Percentiles rank a stretch among this genome's conserved stretches.
phyloP scores from a whole-genome alignment of 2,329 filamentous ascomycete species.

The Neonectria magnoliae region DNA sequence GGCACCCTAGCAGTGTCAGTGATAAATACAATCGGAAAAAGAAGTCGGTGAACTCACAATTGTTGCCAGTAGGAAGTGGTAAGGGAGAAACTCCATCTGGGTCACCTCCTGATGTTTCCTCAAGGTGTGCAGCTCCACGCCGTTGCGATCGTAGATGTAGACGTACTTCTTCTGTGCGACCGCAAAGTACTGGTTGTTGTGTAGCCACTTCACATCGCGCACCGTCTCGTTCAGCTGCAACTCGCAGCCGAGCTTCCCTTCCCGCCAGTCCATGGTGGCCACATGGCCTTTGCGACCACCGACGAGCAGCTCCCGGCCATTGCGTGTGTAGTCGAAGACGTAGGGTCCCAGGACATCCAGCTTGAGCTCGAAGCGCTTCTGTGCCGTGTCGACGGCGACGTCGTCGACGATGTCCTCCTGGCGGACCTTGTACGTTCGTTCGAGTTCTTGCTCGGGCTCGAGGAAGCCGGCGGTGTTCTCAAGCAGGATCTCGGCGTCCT shows the following conservation, averaged over 20 bases:
- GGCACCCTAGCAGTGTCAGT: conserved; percentile 65
- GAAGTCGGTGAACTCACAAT: conserved; percentile 65
- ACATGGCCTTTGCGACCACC: conserved; percentile 94
- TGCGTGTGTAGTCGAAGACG: conserved; percentile 86
- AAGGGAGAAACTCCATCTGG: conserved; percentile 94
- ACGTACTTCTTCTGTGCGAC: conserved; percentile 96
- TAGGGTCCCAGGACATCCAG: conserved; percentile 88
- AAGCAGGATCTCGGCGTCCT: conserved; percentile 93
- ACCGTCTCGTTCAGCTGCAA: conserved; percentile 91
- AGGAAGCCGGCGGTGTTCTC: conserved; percentile 89
- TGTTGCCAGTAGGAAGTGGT: conserved; percentile 92
- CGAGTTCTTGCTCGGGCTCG: conserved; percentile 87
- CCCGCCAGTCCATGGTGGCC: conserved; percentile 95
- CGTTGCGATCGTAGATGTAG: conserved; percentile 93
- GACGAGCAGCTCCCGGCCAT: conserved; percentile 85
- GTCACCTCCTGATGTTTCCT: conserved; percentile 91
- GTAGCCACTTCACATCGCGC: conserved; percentile 88
- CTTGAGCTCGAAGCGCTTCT: conserved; percentile 92
- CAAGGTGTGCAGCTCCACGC: conserved; percentile 91
- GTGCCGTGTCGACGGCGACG: conserved; percentile 84
- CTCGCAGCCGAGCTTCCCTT: conserved; percentile 90
- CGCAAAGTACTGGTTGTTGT: conserved; percentile 94
- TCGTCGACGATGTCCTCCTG: conserved; percentile 84
- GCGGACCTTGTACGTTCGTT: conserved; percentile 90
- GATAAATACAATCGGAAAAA: accelerated